Base-by-base conservation (phyloP, 192 early-diverging fungal species). In the Coemansia sp. region DNA sequence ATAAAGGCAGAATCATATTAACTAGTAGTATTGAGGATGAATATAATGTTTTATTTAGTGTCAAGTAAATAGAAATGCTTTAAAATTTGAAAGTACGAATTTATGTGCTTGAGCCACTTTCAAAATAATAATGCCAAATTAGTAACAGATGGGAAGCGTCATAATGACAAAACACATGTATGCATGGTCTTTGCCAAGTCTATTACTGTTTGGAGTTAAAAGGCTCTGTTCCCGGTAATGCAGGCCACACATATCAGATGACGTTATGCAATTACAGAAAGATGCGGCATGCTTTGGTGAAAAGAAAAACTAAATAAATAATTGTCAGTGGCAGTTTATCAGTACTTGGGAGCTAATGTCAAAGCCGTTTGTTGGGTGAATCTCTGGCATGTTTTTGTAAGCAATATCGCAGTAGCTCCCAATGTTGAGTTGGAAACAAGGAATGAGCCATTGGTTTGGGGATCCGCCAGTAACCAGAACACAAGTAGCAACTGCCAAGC, bases 391-490 rank as follows among this genome's bases (percentile, higher is more conserved):
- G 49, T 49, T 26, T 26, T n/a, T 52, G 49, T 19, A 7, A 58
- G 56, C 56, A n/a, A 36, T 7, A 3, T 10, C n/a, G 56, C 56
- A 58, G 56, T 58, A 58, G 37, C 49, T 11, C 6, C 49, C n/a
- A 52, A 52, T 6, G 16, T 16, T 58, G 8, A 36, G 22, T 39
- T 15, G 56, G 16, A 13, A 40, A 40, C 15, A n/a, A 40, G 54
- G 54, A 56, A 22, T 10, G 26, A 58, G 9, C 5, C 32, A 58
- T 22, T 15, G 8, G 39, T 40, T 22, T 22, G 32, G 39, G 56
- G 56, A 36, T 39, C n/a, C 15, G 13, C 15, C 13, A 58, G 56
- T 58, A 58, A 58, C 56, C 37, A 6, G 15, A 58, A 55, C 54
- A 18, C 54, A 55, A 55, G 21, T 22, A 58, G 16, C 36, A 40